Evolutionary conservation across 306 rosid genomes (phyloP).

Genomic region (Glycine soja): DNA sequence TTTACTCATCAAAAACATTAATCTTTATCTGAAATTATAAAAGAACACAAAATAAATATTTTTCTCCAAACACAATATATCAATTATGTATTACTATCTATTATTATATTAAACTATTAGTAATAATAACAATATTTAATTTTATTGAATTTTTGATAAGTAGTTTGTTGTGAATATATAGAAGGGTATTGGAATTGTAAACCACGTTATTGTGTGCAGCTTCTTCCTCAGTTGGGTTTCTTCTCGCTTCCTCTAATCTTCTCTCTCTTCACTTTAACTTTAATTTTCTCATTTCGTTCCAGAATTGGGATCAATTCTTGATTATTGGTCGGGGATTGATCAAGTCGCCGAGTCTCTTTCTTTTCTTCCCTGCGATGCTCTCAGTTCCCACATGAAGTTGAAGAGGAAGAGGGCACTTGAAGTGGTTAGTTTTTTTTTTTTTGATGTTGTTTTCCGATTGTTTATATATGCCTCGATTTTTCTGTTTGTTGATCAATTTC

Average conservation of each 20-base stretch:
- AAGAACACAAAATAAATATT: too few relatives aligned
- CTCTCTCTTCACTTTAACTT: conserved; percentile 43
- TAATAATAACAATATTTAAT: too few relatives aligned
- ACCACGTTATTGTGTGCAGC: conserved; percentile 38
- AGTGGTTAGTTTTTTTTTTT: conserved; percentile 76
- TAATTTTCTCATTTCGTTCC: conserved; percentile 45
- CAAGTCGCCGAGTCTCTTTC: conserved; percentile 44
- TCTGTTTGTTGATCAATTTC: conserved; percentile 28
- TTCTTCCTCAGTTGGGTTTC: conserved; percentile 57
- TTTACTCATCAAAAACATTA: too few relatives aligned
- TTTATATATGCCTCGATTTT: neutral
- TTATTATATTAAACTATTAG: too few relatives aligned
- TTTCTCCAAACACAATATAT: too few relatives aligned
- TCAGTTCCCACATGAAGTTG: conserved; percentile 81
- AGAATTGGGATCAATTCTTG: conserved; percentile 52
- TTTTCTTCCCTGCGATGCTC: conserved; percentile 72
- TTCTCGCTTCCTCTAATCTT: conserved; percentile 56
- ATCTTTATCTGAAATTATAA: too few relatives aligned
- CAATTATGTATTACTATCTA: too few relatives aligned
- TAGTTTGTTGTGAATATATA: neutral
- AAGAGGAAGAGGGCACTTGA: conserved; percentile 91
- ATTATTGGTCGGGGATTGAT: conserved; percentile 61
- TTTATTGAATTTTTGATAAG: too few relatives aligned
- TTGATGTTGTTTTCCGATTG: conserved; percentile 15
- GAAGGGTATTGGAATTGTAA: conserved; percentile 21